A percentile compares a stretch with the other conserved stretches of the same genome.
Evolutionary conservation across 169 alveolate genomes (phyloP).

Genomic region (Amoebophrya sp.): DNA sequence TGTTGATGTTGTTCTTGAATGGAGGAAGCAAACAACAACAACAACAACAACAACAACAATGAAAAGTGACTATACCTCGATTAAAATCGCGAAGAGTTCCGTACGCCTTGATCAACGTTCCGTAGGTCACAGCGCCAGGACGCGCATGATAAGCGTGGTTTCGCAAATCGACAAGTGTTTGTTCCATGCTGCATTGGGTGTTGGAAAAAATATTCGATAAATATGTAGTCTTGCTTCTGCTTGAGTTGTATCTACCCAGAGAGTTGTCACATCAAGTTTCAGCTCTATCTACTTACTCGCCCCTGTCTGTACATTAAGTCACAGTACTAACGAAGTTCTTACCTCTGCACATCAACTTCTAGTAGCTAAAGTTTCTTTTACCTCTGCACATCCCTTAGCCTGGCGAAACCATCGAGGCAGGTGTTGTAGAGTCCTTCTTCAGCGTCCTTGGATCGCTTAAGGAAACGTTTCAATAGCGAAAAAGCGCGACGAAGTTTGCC

Average conservation of each 20-base stretch:
- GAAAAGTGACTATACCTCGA: not conserved
- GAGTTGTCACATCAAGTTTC: too few species aligned
- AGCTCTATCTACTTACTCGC: too few species aligned
- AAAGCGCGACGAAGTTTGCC: not conserved
- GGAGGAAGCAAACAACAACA: not conserved
- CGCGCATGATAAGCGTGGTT: not conserved
- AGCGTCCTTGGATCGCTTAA: not conserved
- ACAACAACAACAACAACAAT: not conserved
- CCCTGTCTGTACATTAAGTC: too few species aligned
- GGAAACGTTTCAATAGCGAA: not conserved
- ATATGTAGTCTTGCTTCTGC: too few species aligned
- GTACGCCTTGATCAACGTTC: slow-evolving; percentile 33
- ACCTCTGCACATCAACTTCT: too few species aligned
- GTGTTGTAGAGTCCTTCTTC: slow-evolving; percentile 11
- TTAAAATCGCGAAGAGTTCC: slow-evolving; percentile 5
- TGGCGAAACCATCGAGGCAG: not conserved
- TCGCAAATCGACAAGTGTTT: not conserved
- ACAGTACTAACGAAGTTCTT: too few species aligned
- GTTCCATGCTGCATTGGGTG: too few species aligned
- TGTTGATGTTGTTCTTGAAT: too few species aligned
- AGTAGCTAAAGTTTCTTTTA: too few species aligned
- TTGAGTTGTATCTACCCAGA: too few species aligned
- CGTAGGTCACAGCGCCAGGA: slow-evolving; percentile 30
- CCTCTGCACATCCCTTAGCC: too few species aligned
- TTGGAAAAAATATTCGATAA: too few species aligned